Conservation (phyloP, 2,329 filamentous ascomycete genomes). For the Aspergillus novofumigatus region DNA sequence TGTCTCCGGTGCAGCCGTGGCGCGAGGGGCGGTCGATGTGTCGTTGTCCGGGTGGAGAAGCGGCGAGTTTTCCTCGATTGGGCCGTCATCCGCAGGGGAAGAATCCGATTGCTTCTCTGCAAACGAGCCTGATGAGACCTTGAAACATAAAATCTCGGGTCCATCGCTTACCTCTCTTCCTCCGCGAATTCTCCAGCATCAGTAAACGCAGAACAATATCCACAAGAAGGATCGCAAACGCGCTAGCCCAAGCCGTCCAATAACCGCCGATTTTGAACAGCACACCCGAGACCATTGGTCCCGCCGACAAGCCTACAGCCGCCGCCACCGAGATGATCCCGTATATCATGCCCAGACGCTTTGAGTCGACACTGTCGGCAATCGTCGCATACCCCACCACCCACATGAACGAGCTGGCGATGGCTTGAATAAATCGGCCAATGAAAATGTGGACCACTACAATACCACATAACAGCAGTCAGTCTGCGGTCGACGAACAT, state of each 20-base stretch:
- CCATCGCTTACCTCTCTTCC: not conserved
- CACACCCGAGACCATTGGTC: constrained; percentile 25
- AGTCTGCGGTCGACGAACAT: not conserved
- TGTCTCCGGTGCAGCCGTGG: not conserved
- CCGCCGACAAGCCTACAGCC: constrained; percentile 22
- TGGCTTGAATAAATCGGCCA: constrained; percentile 25
- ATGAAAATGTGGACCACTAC: constrained; percentile 20
- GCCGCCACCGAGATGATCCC: constrained; percentile 23
- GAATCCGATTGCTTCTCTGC: not conserved
- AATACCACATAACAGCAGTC: not conserved
- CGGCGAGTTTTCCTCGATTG: constrained; percentile 7
- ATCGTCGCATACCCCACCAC: constrained; percentile 27
- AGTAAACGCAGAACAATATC: constrained; percentile 27
- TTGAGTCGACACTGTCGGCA: constrained; percentile 20
- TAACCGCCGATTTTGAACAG: constrained; percentile 27
- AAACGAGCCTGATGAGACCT: not conserved
- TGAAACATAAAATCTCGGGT: not conserved
- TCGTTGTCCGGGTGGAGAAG: constrained; percentile 1
- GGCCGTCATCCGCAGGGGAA: not conserved
- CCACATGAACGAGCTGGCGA: constrained; percentile 25
- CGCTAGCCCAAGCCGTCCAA: constrained; percentile 26
- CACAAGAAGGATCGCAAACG: constrained; percentile 21
- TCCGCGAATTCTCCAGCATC: constrained; percentile 13
- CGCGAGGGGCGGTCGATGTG: not conserved
- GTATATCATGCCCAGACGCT: constrained; percentile 23